Percentiles rank a stretch among this genome's conserved stretches.
These are phyloP conservation scores for Pneumocystis murina DNA, from an alignment of 1,139 yeast genomes.

Conservation along the genomic window DNA sequence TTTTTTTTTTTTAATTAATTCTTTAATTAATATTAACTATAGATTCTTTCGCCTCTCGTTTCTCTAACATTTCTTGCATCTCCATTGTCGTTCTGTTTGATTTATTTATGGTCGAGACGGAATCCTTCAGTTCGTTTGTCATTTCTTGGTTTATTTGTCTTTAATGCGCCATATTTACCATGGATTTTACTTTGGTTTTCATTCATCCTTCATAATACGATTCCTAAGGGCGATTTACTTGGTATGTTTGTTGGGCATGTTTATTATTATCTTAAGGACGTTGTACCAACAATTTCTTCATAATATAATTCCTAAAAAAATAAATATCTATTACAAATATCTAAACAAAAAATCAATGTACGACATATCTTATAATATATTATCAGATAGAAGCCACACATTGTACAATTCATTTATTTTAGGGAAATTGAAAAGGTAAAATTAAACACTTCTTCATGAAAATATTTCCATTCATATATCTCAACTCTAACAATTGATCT, in stretches of 20 bases:
- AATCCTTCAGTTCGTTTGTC: conserved; percentile 29
- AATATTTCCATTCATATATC: too few relatives aligned
- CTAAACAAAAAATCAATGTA: too few relatives aligned
- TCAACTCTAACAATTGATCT: too few relatives aligned
- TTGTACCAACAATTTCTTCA: conserved; percentile 23
- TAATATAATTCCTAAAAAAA: neutral
- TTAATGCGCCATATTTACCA: conserved; percentile 32
- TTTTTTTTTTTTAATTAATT: conserved; percentile 17
- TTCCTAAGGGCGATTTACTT: conserved; percentile 23
- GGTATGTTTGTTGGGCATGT: conserved; percentile 34
- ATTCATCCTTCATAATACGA: conserved; percentile 17
- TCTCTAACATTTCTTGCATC: conserved; percentile 27
- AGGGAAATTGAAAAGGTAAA: too few relatives aligned
- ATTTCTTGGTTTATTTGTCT: conserved; percentile 27
- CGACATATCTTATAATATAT: too few relatives aligned
- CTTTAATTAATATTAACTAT: neutral
- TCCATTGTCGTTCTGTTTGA: conserved; percentile 26
- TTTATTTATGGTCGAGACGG: conserved; percentile 35
- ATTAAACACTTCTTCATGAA: too few relatives aligned
- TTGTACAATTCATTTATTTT: too few relatives aligned
- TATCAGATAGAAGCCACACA: too few relatives aligned
- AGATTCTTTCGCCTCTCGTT: conserved; percentile 13
- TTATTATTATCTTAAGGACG: conserved; percentile 30
- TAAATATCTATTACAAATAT: too few relatives aligned
- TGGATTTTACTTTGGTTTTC: conserved; percentile 24